These are phyloP conservation scores for Cenchrus fungigraminus DNA, from an alignment of 176 grass and related monocot species.

Conservation along the genomic window DNA sequence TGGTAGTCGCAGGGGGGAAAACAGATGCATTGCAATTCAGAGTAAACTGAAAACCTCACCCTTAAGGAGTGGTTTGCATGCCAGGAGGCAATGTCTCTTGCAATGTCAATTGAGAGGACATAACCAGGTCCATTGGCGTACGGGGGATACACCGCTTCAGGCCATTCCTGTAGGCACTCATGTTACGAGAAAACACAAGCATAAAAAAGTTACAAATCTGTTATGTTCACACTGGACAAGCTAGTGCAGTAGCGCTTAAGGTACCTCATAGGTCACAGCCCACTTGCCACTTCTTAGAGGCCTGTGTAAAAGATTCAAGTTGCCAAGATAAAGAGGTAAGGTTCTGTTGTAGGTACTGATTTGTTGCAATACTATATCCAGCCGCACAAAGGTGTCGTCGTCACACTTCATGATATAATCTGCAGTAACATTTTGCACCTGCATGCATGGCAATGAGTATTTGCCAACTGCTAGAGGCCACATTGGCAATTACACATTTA, in stretches of 20 bases:
- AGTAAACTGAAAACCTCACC: conserved; percentile 41
- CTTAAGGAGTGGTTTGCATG: conserved; percentile 63
- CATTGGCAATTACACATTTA: background rate
- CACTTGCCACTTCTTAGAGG: conserved; percentile 85
- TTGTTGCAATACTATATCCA: conserved; percentile 77
- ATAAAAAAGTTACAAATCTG: background rate
- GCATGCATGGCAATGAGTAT: conserved; percentile 5
- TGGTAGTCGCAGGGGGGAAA: background rate
- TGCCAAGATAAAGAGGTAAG: conserved; percentile 85
- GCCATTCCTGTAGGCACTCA: conserved; percentile 74
- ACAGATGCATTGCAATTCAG: background rate
- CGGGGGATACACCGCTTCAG: conserved; percentile 82
- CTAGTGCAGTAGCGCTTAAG: background rate
- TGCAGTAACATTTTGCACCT: conserved; percentile 75
- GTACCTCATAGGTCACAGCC: conserved; percentile 84
- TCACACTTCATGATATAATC: conserved; percentile 95
- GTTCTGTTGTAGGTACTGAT: conserved; percentile 57
- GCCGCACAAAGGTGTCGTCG: conserved; percentile 81
- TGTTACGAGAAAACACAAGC: background rate
- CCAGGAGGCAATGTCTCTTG: conserved; percentile 52
- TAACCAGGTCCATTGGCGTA: conserved; percentile 97
- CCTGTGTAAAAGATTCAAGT: conserved; percentile 81
- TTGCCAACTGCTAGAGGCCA: background rate
- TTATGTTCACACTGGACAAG: background rate
- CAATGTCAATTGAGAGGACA: conserved; percentile 68